Evolutionary conservation across 176 grass and related monocot genomes (phyloP).

Genomic region (Oryza punctata): DNA sequence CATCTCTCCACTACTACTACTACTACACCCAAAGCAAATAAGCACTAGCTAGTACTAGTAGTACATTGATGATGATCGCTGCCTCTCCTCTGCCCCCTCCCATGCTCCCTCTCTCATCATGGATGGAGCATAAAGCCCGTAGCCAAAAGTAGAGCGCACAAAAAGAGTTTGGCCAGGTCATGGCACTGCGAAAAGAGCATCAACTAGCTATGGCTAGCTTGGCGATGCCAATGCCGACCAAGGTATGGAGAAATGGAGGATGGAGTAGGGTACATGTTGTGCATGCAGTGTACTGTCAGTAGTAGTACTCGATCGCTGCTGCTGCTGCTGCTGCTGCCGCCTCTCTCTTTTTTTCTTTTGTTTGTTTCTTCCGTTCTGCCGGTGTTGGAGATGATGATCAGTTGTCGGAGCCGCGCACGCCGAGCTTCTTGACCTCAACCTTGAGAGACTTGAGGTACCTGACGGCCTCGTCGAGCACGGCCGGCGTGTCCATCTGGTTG

Average conservation of each 20-base stretch:
- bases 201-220: conserved; percentile 28
- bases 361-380: background rate
- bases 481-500: conserved; percentile 75
- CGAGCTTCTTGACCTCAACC: conserved; percentile 86
- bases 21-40: conserved; percentile 25
- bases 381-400: conserved; percentile 25
- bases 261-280: conserved; percentile 1
- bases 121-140: conserved; percentile 60
- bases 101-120: conserved; percentile 62
- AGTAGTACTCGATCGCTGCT: conserved; percentile 29
- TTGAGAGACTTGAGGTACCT: conserved; percentile 85
- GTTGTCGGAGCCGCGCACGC: conserved; percentile 55
- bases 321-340: background rate
- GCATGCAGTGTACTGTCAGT: conserved; percentile 14
- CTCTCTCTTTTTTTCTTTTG: background rate
- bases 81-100: background rate
- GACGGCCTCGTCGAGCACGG: conserved; percentile 76
- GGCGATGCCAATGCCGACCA: conserved; percentile 16
- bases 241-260: conserved; percentile 11
- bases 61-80: background rate
- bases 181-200: conserved; percentile 46
- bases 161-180: conserved; percentile 63
- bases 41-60: background rate
- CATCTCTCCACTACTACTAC: too few species aligned
- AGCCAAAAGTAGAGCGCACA: conserved; percentile 45